These are phyloP conservation scores for Cucurbita pepo DNA, from an alignment of 306 rosid species.

Conservation along the genomic window DNA sequence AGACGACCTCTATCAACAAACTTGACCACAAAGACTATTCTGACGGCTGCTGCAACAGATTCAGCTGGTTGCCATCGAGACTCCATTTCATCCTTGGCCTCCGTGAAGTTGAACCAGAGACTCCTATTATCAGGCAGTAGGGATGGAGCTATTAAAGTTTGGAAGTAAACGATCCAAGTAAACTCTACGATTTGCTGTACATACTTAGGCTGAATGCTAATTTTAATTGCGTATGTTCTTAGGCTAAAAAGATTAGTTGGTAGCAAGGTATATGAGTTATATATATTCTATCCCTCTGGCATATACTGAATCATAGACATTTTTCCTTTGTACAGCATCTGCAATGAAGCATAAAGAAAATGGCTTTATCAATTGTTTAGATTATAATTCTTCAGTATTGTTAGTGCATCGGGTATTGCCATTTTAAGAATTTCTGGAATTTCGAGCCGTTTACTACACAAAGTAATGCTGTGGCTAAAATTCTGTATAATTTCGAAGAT, in stretches of 20 bases:
- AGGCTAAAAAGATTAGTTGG: not conserved
- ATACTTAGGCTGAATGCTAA: slow-evolving; percentile 27
- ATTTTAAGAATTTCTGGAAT: not conserved
- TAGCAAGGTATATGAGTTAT: not conserved
- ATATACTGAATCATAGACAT: not conserved
- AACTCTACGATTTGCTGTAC: slow-evolving; percentile 21
- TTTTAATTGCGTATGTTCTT: not conserved
- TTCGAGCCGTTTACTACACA: not conserved
- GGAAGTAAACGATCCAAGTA: slow-evolving; percentile 43
- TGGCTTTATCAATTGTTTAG: not conserved
- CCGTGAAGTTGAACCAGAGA: slow-evolving; percentile 88
- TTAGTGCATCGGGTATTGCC: not conserved
- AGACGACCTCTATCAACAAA: slow-evolving; percentile 58
- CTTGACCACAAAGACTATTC: slow-evolving; percentile 59
- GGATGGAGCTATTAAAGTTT: slow-evolving; percentile 93
- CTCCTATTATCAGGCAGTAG: slow-evolving; percentile 72
- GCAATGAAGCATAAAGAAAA: not conserved
- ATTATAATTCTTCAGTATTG: not conserved
- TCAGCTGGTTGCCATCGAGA: slow-evolving; percentile 88
- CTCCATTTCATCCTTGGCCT: slow-evolving; percentile 66
- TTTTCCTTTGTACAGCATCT: slow-evolving; percentile 6
- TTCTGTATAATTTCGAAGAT: not conserved
- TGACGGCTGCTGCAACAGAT: slow-evolving; percentile 89
- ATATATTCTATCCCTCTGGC: not conserved
- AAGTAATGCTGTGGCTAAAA: too few relatives aligned